Percentiles rank a stretch among this genome's conserved stretches.
Conservation (phyloP, 768 basidiomycete species). For the Pulveroboletus sp. region DNA sequence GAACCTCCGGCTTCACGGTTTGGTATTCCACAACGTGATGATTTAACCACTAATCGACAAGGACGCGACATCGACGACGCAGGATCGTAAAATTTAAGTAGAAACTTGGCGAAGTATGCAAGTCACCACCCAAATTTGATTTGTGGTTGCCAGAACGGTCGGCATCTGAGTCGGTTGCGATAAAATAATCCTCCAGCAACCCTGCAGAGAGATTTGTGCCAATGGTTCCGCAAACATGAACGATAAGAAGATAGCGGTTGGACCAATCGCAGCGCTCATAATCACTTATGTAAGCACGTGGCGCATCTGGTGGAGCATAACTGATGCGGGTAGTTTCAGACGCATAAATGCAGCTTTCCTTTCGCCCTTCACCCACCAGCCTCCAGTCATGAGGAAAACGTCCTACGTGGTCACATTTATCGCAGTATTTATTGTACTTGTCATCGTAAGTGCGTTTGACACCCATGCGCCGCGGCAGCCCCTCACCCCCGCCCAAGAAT, state of each 20-base stretch:
- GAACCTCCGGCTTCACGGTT: slow-evolving; percentile 41
- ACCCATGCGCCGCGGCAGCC: neutral
- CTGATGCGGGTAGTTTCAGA: no score
- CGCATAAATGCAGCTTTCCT: neutral
- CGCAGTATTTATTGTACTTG: slow-evolving; percentile 46
- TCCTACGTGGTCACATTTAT: slow-evolving; percentile 65
- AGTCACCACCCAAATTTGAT: no score
- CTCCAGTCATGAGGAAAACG: slow-evolving; percentile 54
- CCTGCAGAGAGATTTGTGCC: slow-evolving; percentile 25
- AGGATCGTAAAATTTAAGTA: neutral
- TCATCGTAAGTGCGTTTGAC: slow-evolving; percentile 42
- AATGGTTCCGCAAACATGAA: no score
- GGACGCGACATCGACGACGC: slow-evolving; percentile 16
- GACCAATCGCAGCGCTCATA: neutral
- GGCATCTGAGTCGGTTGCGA: neutral
- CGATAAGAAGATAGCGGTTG: slow-evolving; percentile 9
- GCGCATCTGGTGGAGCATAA: neutral
- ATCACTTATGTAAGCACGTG: slow-evolving; percentile 8
- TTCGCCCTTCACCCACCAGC: neutral
- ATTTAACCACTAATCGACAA: slow-evolving; percentile 45
- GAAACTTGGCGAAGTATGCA: no score
- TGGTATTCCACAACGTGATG: slow-evolving; percentile 38
- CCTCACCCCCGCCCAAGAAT: slow-evolving; percentile 40
- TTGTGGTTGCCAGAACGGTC: neutral
- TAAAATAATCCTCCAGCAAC: no score